Conservation (phyloP, 2,329 filamentous ascomycete genomes). For the Alternaria arborescens region DNA sequence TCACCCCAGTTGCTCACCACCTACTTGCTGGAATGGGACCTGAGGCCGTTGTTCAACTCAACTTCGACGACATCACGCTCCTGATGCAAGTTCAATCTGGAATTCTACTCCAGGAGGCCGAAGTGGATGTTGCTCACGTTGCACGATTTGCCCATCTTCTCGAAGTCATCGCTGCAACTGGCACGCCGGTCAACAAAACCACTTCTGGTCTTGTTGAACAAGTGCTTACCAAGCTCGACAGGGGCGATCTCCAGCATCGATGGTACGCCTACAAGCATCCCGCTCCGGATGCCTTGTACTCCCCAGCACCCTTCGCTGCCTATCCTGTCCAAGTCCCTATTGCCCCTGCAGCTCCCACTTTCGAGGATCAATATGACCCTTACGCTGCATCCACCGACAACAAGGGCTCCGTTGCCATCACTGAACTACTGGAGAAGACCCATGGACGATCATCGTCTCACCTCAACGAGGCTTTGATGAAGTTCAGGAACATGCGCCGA, state of each 20-base stretch:
- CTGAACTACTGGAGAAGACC: constrained; percentile 84
- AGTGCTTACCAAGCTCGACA: constrained; percentile 63
- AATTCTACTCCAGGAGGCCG: constrained; percentile 57
- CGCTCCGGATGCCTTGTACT: constrained; percentile 52
- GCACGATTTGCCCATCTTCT: constrained; percentile 70
- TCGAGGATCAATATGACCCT: constrained; percentile 87
- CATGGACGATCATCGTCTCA: constrained; percentile 76
- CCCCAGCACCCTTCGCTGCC: constrained; percentile 61
- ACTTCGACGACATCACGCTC: constrained; percentile 63
- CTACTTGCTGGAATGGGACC: constrained; percentile 68
- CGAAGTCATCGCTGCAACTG: constrained; percentile 63
- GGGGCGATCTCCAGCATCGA: constrained; percentile 58
- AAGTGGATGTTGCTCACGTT: constrained; percentile 65
- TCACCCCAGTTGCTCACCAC: constrained; percentile 68
- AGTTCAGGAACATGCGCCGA: constrained; percentile 92
- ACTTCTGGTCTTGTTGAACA: constrained; percentile 67
- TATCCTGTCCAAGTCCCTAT: constrained; percentile 58
- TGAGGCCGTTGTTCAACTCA: constrained; percentile 66
- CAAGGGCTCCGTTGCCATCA: constrained; percentile 89
- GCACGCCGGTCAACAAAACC: constrained; percentile 63
- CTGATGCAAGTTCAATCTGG: constrained; percentile 67
- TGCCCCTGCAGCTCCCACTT: constrained; percentile 66
- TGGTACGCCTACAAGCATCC: constrained; percentile 68
- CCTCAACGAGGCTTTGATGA: constrained; percentile 80
- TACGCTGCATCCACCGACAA: constrained; percentile 91